Percentiles rank a stretch among this genome's conserved stretches.
These are phyloP conservation scores for Scutellaria galericulata DNA, from an alignment of 257 asterid species.

Conservation along the genomic window DNA sequence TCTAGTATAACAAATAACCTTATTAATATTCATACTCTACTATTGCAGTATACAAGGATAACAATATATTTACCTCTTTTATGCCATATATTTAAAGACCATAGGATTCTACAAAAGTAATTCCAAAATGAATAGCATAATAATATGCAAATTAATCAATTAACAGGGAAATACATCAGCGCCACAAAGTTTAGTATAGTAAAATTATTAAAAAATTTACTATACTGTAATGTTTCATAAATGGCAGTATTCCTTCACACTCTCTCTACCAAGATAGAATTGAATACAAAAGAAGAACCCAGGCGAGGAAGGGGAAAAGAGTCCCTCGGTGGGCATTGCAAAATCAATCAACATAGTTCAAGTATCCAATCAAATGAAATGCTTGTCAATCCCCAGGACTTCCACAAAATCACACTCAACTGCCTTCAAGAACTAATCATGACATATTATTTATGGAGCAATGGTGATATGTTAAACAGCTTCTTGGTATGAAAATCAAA, in stretches of 20 bases:
- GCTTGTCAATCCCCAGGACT: not conserved
- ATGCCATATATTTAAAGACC: too few relatives aligned
- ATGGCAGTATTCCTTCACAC: not conserved
- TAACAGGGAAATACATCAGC: not conserved
- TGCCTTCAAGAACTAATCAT: not conserved
- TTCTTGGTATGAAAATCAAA: too few relatives aligned
- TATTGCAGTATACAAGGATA: too few relatives aligned
- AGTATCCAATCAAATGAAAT: conserved; percentile 5
- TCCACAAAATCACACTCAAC: not conserved
- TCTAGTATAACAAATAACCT: too few relatives aligned
- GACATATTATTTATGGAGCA: not conserved
- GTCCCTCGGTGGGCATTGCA: not conserved
- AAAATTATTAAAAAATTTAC: not conserved
- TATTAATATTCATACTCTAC: too few relatives aligned
- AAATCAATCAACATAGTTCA: not conserved
- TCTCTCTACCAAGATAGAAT: not conserved
- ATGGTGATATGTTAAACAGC: not conserved
- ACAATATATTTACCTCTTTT: too few relatives aligned
- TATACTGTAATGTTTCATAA: not conserved
- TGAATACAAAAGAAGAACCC: not conserved
- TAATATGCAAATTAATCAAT: not conserved
- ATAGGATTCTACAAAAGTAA: not conserved
- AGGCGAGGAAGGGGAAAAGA: not conserved
- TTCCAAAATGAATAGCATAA: not conserved
- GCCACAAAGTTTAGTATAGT: not conserved